Base-by-base conservation (phyloP, 352 stramenopile genomes). In the Lagenidium sp. region DNA sequence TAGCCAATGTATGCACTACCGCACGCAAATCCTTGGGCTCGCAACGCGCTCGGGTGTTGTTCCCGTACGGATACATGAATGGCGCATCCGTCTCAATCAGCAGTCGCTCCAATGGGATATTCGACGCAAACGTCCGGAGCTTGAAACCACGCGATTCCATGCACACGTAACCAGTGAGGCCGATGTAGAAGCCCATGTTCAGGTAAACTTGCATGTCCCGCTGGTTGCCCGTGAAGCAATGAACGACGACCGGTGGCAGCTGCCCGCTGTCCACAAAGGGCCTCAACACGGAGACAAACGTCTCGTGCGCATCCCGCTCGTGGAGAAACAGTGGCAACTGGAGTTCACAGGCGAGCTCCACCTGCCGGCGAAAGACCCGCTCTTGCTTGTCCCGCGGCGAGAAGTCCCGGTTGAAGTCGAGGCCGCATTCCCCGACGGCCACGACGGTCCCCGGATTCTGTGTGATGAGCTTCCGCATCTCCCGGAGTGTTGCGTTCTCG, bases 321-420 rank as follows among this genome's bases (percentile, higher is more conserved):
- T 98, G 95, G 35, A 98, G 62, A 68, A 98, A 98, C 4, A 98
- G 60, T 16, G 95, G 95, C 51, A 98, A 45, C 31, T 82, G 48
- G 6, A 84, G 63, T 44, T 86, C 60, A 29, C 74, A 81, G 6
- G 74, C 70, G 18, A 98, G 68, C 44, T 87, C 65, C 20, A 99
- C 66, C 47, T 99, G 95, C 0, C 65, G 55, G 28, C 73, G 50
- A 29, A 99, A 96, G 6, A 83, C 83, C 8, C 76, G 55, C 39
- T 88, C 42, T 55, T 98, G 93, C 25, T 75, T 70, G 32, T 97
- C 85, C 34, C 89, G 88, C 11, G 71, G 58, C 46, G 78, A 96
- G 70, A 97, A 99, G 44, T 98, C 67, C 24, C 93, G 82, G 66
- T 97, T 96, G 53, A 98, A 98, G 62, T 98, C 94, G 13, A 98